Evolutionary conservation across 108 stramenopile species (phyloP).

Genomic region (Chaetoceros muelleri): DNA sequence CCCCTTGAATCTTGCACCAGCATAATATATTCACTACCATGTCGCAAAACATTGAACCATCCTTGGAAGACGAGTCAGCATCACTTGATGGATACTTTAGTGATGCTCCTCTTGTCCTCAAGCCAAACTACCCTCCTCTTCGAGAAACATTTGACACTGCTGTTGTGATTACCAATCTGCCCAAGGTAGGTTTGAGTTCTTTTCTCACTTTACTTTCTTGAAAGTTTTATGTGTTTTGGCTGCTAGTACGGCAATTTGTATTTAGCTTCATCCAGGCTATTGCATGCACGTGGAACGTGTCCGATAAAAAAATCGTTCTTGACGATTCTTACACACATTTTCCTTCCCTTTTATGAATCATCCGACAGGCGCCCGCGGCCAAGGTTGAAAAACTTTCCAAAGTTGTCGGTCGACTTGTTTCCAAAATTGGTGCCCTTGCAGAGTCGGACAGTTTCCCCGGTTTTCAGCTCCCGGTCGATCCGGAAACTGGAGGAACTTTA

Average conservation of each 20-base stretch:
- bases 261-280: too few species aligned
- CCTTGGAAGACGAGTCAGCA: constrained; percentile 60
- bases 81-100: constrained; percentile 78
- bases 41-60: too few species aligned
- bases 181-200: constrained; percentile 29
- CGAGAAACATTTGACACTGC: constrained; percentile 55
- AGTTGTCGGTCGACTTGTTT: constrained; percentile 56
- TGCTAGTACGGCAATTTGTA: too few species aligned
- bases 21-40: too few species aligned
- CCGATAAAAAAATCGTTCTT: too few species aligned
- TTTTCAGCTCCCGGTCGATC: constrained; percentile 51
- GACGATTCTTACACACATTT: too few species aligned
- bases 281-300: too few species aligned
- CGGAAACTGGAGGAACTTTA: constrained; percentile 45
- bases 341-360: too few species aligned
- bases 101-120: constrained; percentile 62
- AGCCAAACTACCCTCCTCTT: constrained; percentile 65
- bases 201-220: background rate
- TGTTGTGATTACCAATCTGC: constrained; percentile 71
- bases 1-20: too few species aligned
- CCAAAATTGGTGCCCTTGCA: constrained; percentile 54
- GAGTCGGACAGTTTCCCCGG: constrained; percentile 33
- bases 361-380: constrained; percentile 26
- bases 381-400: constrained; percentile 73
- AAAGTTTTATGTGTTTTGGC: too few species aligned